A percentile compares a stretch with the other conserved stretches of the same genome.
phyloP scores from a whole-genome alignment of 2,329 filamentous ascomycete genomes.

The Lithohypha guttulata region DNA sequence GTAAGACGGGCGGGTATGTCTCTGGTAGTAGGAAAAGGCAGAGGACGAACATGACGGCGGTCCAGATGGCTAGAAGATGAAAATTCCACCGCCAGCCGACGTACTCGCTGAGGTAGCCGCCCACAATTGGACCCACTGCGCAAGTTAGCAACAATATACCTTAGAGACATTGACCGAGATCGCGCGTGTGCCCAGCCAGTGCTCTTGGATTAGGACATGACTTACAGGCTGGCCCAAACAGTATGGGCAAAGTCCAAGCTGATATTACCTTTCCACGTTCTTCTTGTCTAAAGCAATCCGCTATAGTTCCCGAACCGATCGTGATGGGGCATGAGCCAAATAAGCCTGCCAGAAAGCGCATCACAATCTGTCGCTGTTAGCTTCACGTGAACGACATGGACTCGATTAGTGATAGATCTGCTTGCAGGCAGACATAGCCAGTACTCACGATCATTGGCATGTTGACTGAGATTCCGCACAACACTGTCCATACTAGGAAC shows the following conservation, averaged over 20 bases:
- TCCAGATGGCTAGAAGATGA: conserved; percentile 73
- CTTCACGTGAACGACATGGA: too few species aligned
- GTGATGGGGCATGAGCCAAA: conserved; percentile 82
- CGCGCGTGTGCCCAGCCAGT: too few species aligned
- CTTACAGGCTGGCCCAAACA: conserved; percentile 63
- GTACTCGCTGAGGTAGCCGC: conserved; percentile 62
- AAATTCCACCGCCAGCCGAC: conserved; percentile 75
- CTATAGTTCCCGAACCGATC: conserved; percentile 68
- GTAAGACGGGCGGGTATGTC: conserved; percentile 72
- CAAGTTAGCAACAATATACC: conserved; percentile 36
- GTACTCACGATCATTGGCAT: conserved; percentile 50
- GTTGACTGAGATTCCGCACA: conserved; percentile 65
- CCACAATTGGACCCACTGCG: conserved; percentile 46
- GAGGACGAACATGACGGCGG: conserved; percentile 57
- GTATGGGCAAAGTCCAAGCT: conserved; percentile 48
- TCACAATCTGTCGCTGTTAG: too few species aligned
- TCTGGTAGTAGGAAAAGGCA: conserved; percentile 85
- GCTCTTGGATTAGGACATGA: too few species aligned
- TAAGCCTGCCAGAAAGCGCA: conserved; percentile 68
- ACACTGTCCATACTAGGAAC: conserved; percentile 69
- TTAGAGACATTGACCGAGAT: conserved; percentile 48
- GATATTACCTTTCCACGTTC: conserved; percentile 82
- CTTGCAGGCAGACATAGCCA: too few species aligned
- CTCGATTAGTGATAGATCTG: too few species aligned
- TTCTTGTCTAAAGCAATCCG: conserved; percentile 74